These are phyloP conservation scores for thale cress (Arabidopsis thaliana) DNA, from an alignment of 345 rosid species.

Conservation along the genomic window TAIR10.1 NC_003074.8:16791501-16792000, in stretches of 20 bases:
- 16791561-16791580: background rate
- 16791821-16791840: constrained; percentile 69
- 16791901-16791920: constrained; percentile 25
- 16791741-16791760: constrained; percentile 51
- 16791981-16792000: constrained; percentile 71
- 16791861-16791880: constrained; percentile 7
- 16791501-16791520: background rate
- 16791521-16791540: background rate
- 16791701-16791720: background rate
- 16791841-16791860: constrained; percentile 17
- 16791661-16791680: background rate
- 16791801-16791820: constrained; percentile 82
- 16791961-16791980: constrained; percentile 83
- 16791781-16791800: constrained; percentile 92
- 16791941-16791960: constrained; percentile 78
- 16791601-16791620: constrained; percentile 89
- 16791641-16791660: constrained; percentile 51
- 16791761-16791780: constrained; percentile 77
- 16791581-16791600: constrained; percentile 3
- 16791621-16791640: constrained; percentile 74
- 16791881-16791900: constrained; percentile 13
- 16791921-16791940: constrained; percentile 85
- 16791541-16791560: background rate
- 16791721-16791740: background rate
- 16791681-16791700: background rate